Conservation (phyloP, 768 basidiomycete species). For the Boletus pseudopeckii region DNA sequence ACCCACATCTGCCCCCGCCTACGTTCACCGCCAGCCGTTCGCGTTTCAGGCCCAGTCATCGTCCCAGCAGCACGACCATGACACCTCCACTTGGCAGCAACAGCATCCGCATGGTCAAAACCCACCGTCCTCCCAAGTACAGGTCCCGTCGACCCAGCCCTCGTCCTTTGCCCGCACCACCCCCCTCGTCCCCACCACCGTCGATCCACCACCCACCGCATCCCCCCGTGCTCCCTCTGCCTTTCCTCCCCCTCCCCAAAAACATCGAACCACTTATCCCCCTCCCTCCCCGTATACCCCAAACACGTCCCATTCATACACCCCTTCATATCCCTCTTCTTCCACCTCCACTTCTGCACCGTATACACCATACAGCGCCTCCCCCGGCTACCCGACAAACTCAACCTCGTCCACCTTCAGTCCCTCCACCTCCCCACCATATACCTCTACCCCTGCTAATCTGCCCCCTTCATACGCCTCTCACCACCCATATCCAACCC, state of each 20-base stretch:
- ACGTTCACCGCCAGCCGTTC: slow-evolving; percentile 21
- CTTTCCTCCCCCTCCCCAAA: slow-evolving; percentile 15
- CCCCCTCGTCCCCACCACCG: slow-evolving; percentile 28
- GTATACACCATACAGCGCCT: slow-evolving; percentile 21
- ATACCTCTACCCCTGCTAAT: slow-evolving; percentile 12
- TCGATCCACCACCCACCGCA: slow-evolving; percentile 15
- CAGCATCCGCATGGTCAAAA: too few relatives aligned
- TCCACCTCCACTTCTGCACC: slow-evolving; percentile 17
- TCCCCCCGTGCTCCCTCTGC: slow-evolving; percentile 7
- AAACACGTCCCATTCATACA: slow-evolving; percentile 15
- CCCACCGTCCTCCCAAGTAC: slow-evolving; percentile 18
- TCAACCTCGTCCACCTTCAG: slow-evolving; percentile 25
- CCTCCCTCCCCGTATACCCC: slow-evolving; percentile 22
- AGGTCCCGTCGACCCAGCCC: slow-evolving; percentile 3
- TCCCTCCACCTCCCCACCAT: slow-evolving; percentile 21
- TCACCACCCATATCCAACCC: slow-evolving; percentile 21
- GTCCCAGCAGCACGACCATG: slow-evolving; percentile 20
- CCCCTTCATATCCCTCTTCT: slow-evolving; percentile 12
- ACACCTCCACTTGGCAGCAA: slow-evolving; percentile 22
- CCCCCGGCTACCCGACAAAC: slow-evolving; percentile 18
- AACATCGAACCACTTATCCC: slow-evolving; percentile 21
- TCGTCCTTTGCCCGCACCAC: slow-evolving; percentile 27
- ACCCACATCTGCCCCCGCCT: slow-evolving; percentile 17
- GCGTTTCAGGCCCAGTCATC: slow-evolving; percentile 18
- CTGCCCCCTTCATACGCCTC: slow-evolving; percentile 11